A percentile compares a stretch with the other conserved stretches of the same genome.
phyloP scores from a whole-genome alignment of 2,329 filamentous ascomycete genomes.

The Aspergillus unguis region DNA sequence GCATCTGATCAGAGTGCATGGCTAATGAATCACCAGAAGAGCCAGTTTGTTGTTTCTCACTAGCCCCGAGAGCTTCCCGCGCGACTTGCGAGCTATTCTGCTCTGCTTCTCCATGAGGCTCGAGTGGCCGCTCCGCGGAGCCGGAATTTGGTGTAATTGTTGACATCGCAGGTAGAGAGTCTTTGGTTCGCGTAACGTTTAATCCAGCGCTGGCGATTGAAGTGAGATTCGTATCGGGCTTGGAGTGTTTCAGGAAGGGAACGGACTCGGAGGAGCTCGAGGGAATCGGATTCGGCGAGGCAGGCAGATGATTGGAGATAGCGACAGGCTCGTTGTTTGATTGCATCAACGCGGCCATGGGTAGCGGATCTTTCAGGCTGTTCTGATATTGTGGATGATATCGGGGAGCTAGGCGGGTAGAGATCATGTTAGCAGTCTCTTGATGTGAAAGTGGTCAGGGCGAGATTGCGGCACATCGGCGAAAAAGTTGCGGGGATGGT shows the following conservation, averaged over 20 bases:
- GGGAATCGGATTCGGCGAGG: slow-evolving; percentile 27
- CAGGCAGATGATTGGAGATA: slow-evolving; percentile 36
- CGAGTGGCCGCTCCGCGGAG: slow-evolving; percentile 28
- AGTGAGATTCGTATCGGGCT: slow-evolving; percentile 37
- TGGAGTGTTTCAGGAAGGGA: slow-evolving; percentile 35
- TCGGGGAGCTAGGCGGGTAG: slow-evolving; percentile 29
- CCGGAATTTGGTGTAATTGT: slow-evolving; percentile 59
- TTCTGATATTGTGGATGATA: slow-evolving; percentile 30
- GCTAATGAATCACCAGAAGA: slow-evolving; percentile 50
- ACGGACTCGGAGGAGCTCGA: slow-evolving; percentile 31
- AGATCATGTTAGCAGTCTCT: slow-evolving; percentile 35
- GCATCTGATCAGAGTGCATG: slow-evolving; percentile 46
- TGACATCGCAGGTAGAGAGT: slow-evolving; percentile 37
- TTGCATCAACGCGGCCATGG: slow-evolving; percentile 45
- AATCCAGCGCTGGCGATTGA: slow-evolving; percentile 44
- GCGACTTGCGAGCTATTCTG: slow-evolving; percentile 41
- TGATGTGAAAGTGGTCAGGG: slow-evolving; percentile 2
- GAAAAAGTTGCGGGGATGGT: neutral
- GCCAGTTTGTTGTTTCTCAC: slow-evolving; percentile 31
- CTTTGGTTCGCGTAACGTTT: slow-evolving; percentile 39
- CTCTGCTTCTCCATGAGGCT: slow-evolving; percentile 31
- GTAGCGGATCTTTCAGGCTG: slow-evolving; percentile 32
- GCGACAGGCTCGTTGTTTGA: slow-evolving; percentile 40
- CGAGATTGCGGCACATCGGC: neutral
- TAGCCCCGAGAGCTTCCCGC: slow-evolving; percentile 40